Base-by-base conservation (phyloP, 192 early-diverging fungal species). In the Coemansia sp. region DNA sequence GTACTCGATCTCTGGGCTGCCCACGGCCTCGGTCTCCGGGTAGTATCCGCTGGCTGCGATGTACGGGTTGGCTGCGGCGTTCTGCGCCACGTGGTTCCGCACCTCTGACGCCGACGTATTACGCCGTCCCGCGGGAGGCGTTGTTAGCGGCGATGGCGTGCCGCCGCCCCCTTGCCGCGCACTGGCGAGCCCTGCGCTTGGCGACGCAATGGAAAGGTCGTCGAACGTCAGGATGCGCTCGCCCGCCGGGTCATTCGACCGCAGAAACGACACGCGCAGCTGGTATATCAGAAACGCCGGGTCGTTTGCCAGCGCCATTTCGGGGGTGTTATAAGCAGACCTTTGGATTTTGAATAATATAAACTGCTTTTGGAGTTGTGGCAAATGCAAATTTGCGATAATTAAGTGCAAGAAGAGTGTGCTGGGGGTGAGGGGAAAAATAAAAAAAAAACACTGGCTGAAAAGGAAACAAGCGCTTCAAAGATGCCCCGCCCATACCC, bases 241-340 rank as follows among this genome's bases (percentile, higher is more conserved):
- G 4, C 85, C 89, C 5, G 81, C 79, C 11, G 87, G 84, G 71
- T 92, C 91, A 69, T 89, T 89, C 14, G 90, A 74, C 19, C 87
- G 85, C 46, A 92, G 70, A 69, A 90, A 90, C 60, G 88, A 85
- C 11, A 92, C 82, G n/a, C 90, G 86, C 49, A 90, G 84, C 67
- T 87, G 85, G 69, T 93, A 89, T 61, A 93, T 85, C 23, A 93
- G 76, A 74, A 87, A 93, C 6, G 84, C 76, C 20, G 89, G 84
- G 82, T 91, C 90, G 42, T 85, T 85, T 20, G 88, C 73, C 36
- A 91, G 73, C 36, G 90, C 85, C 90, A 91, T 91, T 70, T 57
- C 63, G 7, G 29, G 29, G 29, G 29, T 29, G 29, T 29, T 29
- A 29, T 29, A 29, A 29, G 3, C 29, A 29, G 29, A 29, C 29